These are phyloP conservation scores for Acanthochlamys bracteata DNA, from an alignment of 106 monocot species.

Conservation along the genomic window DNA sequence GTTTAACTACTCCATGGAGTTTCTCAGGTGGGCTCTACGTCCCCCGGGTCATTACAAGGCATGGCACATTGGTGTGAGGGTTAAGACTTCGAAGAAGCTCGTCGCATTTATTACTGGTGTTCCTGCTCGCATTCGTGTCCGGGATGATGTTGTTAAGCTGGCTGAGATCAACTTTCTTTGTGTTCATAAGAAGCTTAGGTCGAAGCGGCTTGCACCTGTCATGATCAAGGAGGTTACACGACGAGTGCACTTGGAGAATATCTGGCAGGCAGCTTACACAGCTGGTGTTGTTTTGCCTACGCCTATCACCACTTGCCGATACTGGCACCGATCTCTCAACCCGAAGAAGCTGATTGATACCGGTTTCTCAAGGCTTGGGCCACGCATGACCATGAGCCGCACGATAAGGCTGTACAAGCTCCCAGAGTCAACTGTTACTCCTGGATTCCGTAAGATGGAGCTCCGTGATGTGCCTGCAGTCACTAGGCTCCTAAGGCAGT, in stretches of 20 bases:
- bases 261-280: conserved; percentile 81
- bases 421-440: conserved; percentile 36
- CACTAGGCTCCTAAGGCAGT: conserved; percentile 51
- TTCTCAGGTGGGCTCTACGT: conserved; percentile 79
- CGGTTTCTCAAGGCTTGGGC: conserved; percentile 57
- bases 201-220: conserved; percentile 72
- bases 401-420: conserved; percentile 63
- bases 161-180: conserved; percentile 82
- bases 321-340: conserved; percentile 75
- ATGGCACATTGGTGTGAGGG: conserved; percentile 92
- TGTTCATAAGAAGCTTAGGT: conserved; percentile 77
- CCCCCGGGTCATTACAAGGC: conserved; percentile 56
- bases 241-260: conserved; percentile 58
- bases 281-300: conserved; percentile 72
- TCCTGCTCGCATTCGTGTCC: conserved; percentile 57
- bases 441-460: conserved; percentile 75
- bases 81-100: conserved; percentile 51
- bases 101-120: conserved; percentile 88
- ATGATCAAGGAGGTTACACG: conserved; percentile 76
- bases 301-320: conserved; percentile 57
- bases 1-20: conserved; percentile 74
- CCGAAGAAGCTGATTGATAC: conserved; percentile 81
- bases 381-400: conserved; percentile 79
- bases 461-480: conserved; percentile 62
- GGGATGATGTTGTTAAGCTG: conserved; percentile 43